Base-by-base conservation (phyloP, 1,284 basidiomycete genomes). In the Taiwanofungus camphoratus region DNA sequence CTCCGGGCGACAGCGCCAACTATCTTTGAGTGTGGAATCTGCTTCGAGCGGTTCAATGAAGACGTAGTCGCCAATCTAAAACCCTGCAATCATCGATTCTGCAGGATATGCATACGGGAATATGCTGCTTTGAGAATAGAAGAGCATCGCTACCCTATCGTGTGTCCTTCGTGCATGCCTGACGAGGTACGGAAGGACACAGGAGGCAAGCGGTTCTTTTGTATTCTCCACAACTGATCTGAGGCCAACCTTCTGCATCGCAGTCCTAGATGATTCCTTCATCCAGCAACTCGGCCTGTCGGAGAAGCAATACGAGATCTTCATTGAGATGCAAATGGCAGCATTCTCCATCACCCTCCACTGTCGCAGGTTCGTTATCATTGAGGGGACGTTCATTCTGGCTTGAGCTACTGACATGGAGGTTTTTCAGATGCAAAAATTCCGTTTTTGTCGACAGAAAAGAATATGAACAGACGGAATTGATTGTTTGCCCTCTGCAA, bases 121-220 rank as follows among this genome's bases (percentile, higher is more conserved):
- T 71, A 77, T 46, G 61, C 77, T 16, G 52, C 54, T 9, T 63
- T 67, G 3, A 74, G 74, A 56, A 61, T 85, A 19, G 55, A 64
- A 4, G 73, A 79, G 32, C 71, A 71, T 43, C 67, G 70, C 8
- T 83, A 74, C 49, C 81, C 82, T 0, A 73, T 85, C 24, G 50
- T 73, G 5, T 85, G 82, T 54, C 82, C 82, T 1, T 53, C 65
- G 12, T 85, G 82, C 50, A 55, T 64, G 3, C 60, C 65, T 11
- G 44, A 53, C 12, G 49, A 48, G 39, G 49, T 41, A n/a, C 38
- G 52, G 11, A 33, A 36, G 13, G 60, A 64, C n/a, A 66, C 69
- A 30, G 64, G 65, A 47, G 59, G 74, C 74, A 46, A n/a, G n/a
- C n/a, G n/a, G n/a, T n/a, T n/a, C n/a, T n/a, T n/a, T n/a, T n/a